Conservation (phyloP, 352 stramenopile genomes). For the Phytopythium chamaehyphon region DNA sequence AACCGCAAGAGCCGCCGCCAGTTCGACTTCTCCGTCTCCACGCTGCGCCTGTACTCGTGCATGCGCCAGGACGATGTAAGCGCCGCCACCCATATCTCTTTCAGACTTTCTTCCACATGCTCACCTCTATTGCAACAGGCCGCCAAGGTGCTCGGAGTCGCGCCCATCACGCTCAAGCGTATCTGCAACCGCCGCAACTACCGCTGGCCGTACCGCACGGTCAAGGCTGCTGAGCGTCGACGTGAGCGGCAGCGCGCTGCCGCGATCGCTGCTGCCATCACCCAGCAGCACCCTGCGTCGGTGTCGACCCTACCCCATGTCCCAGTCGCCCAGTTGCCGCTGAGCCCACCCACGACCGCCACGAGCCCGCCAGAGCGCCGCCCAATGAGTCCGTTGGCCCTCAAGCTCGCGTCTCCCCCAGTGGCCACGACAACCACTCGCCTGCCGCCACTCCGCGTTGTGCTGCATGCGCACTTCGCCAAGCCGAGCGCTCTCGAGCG, state of each 20-base stretch:
- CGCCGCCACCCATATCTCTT: neutral
- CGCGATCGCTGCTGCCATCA: conserved; percentile 1
- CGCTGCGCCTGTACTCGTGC: conserved; percentile 29
- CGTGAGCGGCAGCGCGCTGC: neutral
- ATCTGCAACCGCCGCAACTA: conserved; percentile 42
- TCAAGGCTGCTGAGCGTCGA: conserved; percentile 24
- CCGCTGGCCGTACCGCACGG: conserved; percentile 43
- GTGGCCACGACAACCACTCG: neutral
- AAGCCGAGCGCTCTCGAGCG: too few species aligned
- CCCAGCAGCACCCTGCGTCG: neutral
- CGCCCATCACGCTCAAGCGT: conserved; percentile 65
- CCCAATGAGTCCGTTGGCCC: neutral
- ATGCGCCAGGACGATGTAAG: conserved; percentile 48
- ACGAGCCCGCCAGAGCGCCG: neutral
- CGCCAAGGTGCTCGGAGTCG: conserved; percentile 29
- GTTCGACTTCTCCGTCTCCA: conserved; percentile 40
- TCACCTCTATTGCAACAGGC: conserved; percentile 12
- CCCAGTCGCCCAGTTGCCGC: too few species aligned
- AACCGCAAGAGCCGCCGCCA: conserved; percentile 39
- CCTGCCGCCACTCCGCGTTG: conserved; percentile 1
- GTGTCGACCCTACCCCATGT: neutral
- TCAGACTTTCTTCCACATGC: neutral
- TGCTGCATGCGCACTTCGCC: neutral
- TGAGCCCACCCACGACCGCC: neutral
- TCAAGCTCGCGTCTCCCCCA: neutral